phyloP scores from a whole-genome alignment of 306 rosid genomes.

The Arachis hypogaea region DNA sequence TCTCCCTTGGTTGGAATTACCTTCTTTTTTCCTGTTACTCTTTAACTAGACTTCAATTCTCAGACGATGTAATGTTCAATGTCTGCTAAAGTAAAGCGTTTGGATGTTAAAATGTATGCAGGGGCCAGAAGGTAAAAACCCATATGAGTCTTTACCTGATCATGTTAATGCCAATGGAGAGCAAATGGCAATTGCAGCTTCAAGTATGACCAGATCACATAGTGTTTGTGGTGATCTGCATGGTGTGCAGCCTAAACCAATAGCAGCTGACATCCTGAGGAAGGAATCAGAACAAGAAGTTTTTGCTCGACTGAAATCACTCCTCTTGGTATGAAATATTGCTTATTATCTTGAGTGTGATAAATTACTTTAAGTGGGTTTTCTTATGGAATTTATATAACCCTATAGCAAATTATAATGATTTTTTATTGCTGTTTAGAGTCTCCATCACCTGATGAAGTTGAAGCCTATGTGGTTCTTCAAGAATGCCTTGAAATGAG shows the following conservation, averaged over 20 bases:
- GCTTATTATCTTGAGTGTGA: slow-evolving; percentile 31
- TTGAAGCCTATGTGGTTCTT: slow-evolving; percentile 71
- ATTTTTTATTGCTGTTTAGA: slow-evolving; percentile 49
- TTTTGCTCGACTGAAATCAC: slow-evolving; percentile 77
- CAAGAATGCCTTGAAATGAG: slow-evolving; percentile 96
- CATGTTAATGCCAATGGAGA: slow-evolving; percentile 70
- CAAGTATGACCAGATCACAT: slow-evolving; percentile 93
- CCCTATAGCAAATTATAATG: slow-evolving; percentile 14
- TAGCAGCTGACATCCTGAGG: slow-evolving; percentile 98
- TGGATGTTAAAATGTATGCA: slow-evolving; percentile 48
- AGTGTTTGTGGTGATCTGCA: slow-evolving; percentile 95
- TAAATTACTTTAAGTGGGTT: slow-evolving; percentile 25
- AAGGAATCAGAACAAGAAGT: slow-evolving; percentile 96
- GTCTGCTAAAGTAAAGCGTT: slow-evolving; percentile 1
- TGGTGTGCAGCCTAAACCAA: slow-evolving; percentile 96
- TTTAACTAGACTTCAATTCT: slow-evolving; percentile 2
- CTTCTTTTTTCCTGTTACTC: slow-evolving; percentile 2
- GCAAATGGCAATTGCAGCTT: slow-evolving; percentile 62
- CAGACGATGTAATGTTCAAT: slow-evolving; percentile 23
- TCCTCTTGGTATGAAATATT: slow-evolving; percentile 67
- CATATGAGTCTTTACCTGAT: slow-evolving; percentile 66
- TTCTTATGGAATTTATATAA: slow-evolving; percentile 5
- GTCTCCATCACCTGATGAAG: slow-evolving; percentile 89
- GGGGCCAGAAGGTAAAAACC: slow-evolving; percentile 62
- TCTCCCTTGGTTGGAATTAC: slow-evolving; percentile 11